Evolutionary conservation across 2,329 filamentous ascomycete species (phyloP), one percentile per base, ranked within the genome.

Genomic region (Sordariomycetes sp.): DNA sequence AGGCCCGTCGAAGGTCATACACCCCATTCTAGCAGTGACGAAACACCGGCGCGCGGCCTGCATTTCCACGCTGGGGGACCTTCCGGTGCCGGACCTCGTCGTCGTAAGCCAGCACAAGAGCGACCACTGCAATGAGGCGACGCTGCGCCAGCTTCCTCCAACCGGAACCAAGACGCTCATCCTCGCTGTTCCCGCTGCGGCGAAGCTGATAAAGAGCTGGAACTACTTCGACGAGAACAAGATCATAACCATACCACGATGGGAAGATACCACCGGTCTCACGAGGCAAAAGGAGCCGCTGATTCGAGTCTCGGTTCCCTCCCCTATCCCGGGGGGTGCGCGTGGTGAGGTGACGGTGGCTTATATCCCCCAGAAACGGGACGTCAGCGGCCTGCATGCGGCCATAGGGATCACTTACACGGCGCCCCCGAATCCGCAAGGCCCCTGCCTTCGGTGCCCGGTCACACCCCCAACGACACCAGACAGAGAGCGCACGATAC

Each of bases 381-480:
- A 88, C 64, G 64, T 85, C 3, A 81, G 79, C 8, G 79, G 80
- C 3, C 65, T 87, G 0, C 85, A 88, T 65, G 81, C 82, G 59
- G 86, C 85, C 12, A 79, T 90, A 62, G 86, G 83, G 16, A 87
- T 90, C 63, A 90, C 87, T 1, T 90, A 90, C 66, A 79, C 80
- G 20, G 79, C 86, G 22, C 82, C 86, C 1, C 64, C 70, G 40
- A n/a, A n/a, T 12, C 67, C 65, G 2, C 60, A 22, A 50, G 5
- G 60, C 14, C 62, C 60, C 1, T 62, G 58, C 8, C 63, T 63
- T 1, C 61, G 62, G 2, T 37, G n/a, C 11, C 32, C 57, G 34
- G 59, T 58, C 43, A 63, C 64, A 8, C 61, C 62, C 24, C 59
- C 65, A 16, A 51, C 56, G 16, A 58, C 56, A 0, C 57, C 53